phyloP scores from a whole-genome alignment of 2,329 filamentous ascomycete genomes.

The Aspergillus alliaceus region DNA sequence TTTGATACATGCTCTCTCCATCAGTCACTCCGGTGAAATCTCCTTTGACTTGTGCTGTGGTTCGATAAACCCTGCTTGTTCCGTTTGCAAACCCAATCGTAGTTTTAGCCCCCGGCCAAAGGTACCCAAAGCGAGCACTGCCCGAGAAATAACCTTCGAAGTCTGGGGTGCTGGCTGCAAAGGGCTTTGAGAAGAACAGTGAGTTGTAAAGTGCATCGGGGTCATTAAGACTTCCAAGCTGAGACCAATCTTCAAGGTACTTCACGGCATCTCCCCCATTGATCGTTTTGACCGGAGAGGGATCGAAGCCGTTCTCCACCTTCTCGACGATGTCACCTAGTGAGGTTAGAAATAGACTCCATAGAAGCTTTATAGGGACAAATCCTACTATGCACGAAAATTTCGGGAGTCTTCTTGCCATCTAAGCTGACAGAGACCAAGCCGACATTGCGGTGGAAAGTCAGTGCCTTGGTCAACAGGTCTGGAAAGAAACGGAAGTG shows the following conservation, averaged over 20 bases:
- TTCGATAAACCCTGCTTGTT: neutral
- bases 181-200: neutral
- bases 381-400: neutral
- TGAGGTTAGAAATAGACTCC: neutral
- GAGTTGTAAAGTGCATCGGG: neutral
- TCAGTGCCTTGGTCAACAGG: neutral
- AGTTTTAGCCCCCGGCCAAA: neutral
- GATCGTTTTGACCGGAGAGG: neutral
- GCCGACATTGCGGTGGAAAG: neutral
- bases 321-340: neutral
- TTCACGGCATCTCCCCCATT: neutral
- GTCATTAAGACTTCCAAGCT: neutral
- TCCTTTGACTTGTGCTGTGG: neutral
- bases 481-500: neutral
- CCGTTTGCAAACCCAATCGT: neutral
- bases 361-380: accelerated
- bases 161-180: neutral
- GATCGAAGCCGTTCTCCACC: neutral
- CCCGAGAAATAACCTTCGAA: neutral
- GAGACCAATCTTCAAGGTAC: neutral
- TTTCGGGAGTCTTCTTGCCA: neutral
- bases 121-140: neutral
- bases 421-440: neutral
- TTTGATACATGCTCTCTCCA: neutral
- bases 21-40: neutral